Evolutionary conservation across 2,329 filamentous ascomycete species (phyloP).

Genomic region (Cladosporium sp.): DNA sequence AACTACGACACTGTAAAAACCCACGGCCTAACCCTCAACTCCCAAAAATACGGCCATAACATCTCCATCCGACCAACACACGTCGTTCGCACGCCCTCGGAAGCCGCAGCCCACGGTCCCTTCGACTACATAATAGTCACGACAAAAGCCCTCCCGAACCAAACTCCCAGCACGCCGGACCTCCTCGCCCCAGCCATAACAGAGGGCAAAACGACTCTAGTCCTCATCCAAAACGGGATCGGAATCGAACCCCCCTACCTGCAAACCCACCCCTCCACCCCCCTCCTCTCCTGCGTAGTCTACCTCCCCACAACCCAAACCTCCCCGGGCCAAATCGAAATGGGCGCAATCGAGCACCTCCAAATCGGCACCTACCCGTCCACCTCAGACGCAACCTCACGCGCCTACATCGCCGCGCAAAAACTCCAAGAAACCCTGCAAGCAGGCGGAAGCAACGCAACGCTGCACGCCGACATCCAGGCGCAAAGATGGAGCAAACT

Average conservation of each 20-base stretch:
- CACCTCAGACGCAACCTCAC: not conserved
- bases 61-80: constrained; percentile 31
- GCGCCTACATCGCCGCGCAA: constrained; percentile 17
- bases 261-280: constrained; percentile 49
- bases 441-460: constrained; percentile 42
- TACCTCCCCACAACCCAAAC: constrained; percentile 49
- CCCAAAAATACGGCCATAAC: constrained; percentile 32
- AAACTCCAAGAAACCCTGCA: constrained; percentile 31
- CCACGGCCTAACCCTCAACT: constrained; percentile 40
- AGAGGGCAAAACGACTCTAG: constrained; percentile 46
- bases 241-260: constrained; percentile 48
- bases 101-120: constrained; percentile 33
- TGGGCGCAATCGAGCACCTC: constrained; percentile 44
- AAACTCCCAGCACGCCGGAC: constrained; percentile 28
- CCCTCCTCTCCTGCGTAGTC: constrained; percentile 53
- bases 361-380: constrained; percentile 49
- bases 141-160: constrained; percentile 41
- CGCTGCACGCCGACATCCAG: constrained; percentile 53
- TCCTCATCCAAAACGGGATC: constrained; percentile 59
- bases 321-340: constrained; percentile 43
- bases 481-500: constrained; percentile 57
- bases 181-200: constrained; percentile 38
- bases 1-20: constrained; percentile 40
- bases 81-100: constrained; percentile 32
- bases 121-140: constrained; percentile 48